Percentiles rank a stretch among this genome's conserved stretches.
Evolutionary conservation across 306 rosid genomes (phyloP).

Genomic region (Cicer judaicum): DNA sequence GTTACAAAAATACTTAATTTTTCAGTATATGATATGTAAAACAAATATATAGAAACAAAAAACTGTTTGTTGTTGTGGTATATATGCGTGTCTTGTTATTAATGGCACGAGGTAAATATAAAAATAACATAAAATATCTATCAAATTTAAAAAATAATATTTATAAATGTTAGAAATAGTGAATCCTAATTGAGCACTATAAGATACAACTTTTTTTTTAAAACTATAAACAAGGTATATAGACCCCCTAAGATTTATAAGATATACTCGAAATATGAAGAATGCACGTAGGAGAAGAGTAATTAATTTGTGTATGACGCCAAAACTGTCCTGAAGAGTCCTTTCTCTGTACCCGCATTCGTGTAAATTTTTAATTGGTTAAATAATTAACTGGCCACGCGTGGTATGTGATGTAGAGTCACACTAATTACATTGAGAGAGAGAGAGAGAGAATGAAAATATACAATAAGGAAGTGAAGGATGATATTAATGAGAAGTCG

Average conservation of each 20-base stretch:
- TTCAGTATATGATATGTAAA: too few relatives aligned
- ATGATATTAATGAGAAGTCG: conserved; percentile 39
- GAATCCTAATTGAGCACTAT: too few relatives aligned
- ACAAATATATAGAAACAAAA: too few relatives aligned
- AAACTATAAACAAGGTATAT: too few relatives aligned
- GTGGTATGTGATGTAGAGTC: not conserved
- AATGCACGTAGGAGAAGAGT: not conserved
- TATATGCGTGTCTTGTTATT: too few relatives aligned
- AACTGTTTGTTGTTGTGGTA: too few relatives aligned
- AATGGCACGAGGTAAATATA: too few relatives aligned
- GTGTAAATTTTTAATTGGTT: conserved; percentile 37
- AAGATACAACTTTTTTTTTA: too few relatives aligned
- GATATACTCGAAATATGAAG: not conserved
- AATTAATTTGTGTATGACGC: not conserved
- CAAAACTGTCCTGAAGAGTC: conserved; percentile 36
- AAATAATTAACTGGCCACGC: conserved; percentile 28
- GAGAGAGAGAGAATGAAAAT: not conserved
- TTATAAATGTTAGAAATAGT: too few relatives aligned
- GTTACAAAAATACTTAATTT: too few relatives aligned
- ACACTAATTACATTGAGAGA: conserved; percentile 4
- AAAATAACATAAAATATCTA: too few relatives aligned
- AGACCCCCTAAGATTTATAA: not conserved
- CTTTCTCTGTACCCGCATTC: conserved; percentile 1
- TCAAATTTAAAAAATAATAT: too few relatives aligned
- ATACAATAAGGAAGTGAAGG: not conserved